Conservation (phyloP, 192 early-diverging fungal genomes). For the Kappamyces sp. region DNA sequence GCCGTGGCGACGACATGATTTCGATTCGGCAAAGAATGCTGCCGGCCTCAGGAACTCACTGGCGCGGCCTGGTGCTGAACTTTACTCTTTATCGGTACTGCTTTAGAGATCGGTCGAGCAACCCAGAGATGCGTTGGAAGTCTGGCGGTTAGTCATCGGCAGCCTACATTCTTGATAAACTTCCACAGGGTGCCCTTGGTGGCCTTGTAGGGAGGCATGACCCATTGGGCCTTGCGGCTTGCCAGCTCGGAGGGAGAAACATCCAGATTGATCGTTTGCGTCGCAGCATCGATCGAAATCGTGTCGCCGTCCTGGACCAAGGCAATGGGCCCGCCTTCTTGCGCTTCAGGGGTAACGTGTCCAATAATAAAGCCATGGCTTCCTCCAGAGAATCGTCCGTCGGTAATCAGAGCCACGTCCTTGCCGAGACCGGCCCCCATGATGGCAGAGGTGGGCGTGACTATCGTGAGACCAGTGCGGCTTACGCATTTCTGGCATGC, state of each 20-base stretch:
- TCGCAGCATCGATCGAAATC: constrained; percentile 81
- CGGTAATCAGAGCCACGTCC: constrained; percentile 94
- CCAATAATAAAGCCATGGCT: constrained; percentile 99
- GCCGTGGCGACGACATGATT: no score
- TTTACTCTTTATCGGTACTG: no score
- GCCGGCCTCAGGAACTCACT: no score
- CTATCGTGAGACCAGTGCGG: constrained; percentile 25
- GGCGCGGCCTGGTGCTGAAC: no score
- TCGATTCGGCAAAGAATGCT: no score
- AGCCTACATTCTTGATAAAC: constrained; percentile 67
- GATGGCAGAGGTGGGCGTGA: constrained; percentile 94
- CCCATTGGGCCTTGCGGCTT: constrained; percentile 65
- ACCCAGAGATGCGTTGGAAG: constrained; percentile 36
- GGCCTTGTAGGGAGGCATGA: constrained; percentile 80
- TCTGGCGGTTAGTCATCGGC: constrained; percentile 13
- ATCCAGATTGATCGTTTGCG: constrained; percentile 68
- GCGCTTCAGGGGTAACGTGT: constrained; percentile 97
- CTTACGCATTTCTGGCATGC: constrained; percentile 98
- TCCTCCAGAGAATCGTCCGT: constrained; percentile 98
- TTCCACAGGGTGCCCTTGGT: constrained; percentile 84
- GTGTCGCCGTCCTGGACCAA: constrained; percentile 84
- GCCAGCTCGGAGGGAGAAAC: constrained; percentile 73
- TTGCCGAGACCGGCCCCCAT: constrained; percentile 99
- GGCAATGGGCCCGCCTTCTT: constrained; percentile 92
- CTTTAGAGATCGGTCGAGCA: constrained; percentile 39